Evolutionary conservation across 805 yeast species (phyloP).

Genomic region (Ogataea minuta): DNA sequence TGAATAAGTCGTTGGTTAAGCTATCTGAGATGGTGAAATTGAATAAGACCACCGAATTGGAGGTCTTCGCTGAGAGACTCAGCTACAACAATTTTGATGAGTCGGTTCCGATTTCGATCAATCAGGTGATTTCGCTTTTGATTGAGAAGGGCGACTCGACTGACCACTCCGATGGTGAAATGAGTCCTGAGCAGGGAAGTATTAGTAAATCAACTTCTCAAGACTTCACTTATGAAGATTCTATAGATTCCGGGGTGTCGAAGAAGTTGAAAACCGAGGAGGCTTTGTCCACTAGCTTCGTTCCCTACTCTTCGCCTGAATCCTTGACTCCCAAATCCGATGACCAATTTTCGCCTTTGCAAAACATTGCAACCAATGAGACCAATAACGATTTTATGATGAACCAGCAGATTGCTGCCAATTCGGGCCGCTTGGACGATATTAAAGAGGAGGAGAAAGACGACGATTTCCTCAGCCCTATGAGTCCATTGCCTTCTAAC

Average conservation of each 20-base stretch:
- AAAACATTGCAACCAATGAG: conserved; percentile 12
- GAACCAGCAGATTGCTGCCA: conserved; percentile 3
- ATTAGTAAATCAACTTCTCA: conserved; percentile 2
- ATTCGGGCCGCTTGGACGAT: conserved; percentile 13
- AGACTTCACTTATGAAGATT: not conserved
- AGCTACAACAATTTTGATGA: conserved; percentile 20
- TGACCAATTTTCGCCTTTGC: conserved; percentile 22
- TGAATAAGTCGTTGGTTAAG: conserved; percentile 50
- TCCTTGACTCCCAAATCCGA: conserved; percentile 26
- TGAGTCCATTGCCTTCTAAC: conserved; percentile 15
- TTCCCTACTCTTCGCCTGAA: conserved; percentile 26
- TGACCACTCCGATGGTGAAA: conserved; percentile 37
- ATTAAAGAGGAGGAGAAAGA: conserved; percentile 25
- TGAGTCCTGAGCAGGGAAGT: conserved; percentile 3
- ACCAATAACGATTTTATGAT: conserved; percentile 9
- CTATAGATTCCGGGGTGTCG: too few species aligned
- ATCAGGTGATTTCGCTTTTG: conserved; percentile 44
- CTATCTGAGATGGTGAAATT: conserved; percentile 30
- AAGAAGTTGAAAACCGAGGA: not conserved
- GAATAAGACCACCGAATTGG: conserved; percentile 12
- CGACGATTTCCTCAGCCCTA: conserved; percentile 13
- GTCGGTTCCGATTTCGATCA: conserved; percentile 38
- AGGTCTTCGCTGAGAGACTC: conserved; percentile 14
- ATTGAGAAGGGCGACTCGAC: conserved; percentile 40
- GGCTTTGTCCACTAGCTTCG: conserved; percentile 4